Evolutionary conservation across 345 rosid species (phyloP).

Genomic region (Salix brachista): DNA sequence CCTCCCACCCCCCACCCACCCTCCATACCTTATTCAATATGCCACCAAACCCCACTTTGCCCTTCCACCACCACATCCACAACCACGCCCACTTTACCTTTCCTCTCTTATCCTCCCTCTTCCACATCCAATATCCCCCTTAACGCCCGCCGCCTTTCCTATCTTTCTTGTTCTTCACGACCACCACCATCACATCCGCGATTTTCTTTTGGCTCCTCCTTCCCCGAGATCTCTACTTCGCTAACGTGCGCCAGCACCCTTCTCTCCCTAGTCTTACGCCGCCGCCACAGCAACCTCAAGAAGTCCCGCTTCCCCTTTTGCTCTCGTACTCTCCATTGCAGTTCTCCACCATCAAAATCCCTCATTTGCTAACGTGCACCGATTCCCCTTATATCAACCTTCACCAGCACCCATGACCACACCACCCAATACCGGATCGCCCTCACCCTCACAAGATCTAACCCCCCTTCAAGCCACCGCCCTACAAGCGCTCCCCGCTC

Average conservation of each 20-base stretch:
- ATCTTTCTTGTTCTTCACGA: not conserved
- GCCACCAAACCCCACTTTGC: constrained; percentile 41
- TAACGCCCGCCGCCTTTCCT: not conserved
- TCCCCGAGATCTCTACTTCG: constrained; percentile 3
- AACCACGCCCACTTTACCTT: not conserved
- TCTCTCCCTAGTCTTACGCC: no score
- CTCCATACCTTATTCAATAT: constrained; percentile 26
- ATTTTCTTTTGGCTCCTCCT: not conserved
- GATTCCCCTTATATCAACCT: not conserved
- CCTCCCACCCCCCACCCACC: constrained; percentile 32
- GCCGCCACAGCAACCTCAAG: not conserved
- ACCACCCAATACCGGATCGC: constrained; percentile 8
- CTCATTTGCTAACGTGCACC: not conserved
- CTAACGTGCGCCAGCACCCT: not conserved
- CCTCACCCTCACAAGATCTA: constrained; percentile 2
- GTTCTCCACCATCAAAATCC: not conserved
- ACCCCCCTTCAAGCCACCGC: constrained; percentile 2
- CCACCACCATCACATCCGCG: not conserved
- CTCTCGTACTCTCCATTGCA: not conserved
- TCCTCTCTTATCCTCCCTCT: not conserved
- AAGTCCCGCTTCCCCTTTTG: not conserved
- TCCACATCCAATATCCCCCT: not conserved
- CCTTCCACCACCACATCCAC: constrained; percentile 25
- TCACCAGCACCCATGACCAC: constrained; percentile 12
- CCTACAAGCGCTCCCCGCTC: constrained; percentile 8